These are phyloP conservation scores for Ensete glaucum DNA, from an alignment of 176 grass and related monocot genomes.

Conservation along the genomic window DNA sequence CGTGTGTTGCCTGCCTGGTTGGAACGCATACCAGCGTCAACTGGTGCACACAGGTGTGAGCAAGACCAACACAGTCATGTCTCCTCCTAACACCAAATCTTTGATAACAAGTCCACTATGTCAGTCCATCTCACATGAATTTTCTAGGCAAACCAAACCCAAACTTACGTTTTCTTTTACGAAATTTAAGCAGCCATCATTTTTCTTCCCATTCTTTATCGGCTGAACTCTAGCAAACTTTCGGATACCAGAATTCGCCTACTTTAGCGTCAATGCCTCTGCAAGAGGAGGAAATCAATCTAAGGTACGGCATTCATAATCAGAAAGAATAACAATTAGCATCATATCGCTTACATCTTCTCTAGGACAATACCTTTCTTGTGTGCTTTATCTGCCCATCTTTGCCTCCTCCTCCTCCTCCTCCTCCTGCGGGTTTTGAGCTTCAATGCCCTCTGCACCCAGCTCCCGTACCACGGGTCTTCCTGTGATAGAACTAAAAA, in stretches of 20 bases:
- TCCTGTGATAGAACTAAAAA: background rate
- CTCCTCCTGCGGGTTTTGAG: conserved; percentile 19
- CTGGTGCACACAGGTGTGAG: no score
- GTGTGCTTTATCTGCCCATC: conserved; percentile 20
- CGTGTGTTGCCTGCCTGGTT: no score
- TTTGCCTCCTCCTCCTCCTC: no score
- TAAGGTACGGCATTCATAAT: background rate
- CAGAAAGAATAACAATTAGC: background rate
- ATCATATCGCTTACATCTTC: conserved; percentile 3
- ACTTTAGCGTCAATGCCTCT: background rate
- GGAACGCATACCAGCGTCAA: no score
- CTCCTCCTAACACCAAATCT: no score
- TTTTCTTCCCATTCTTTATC: conserved; percentile 8
- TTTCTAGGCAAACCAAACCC: background rate
- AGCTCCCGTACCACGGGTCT: conserved; percentile 23
- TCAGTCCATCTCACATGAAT: background rate
- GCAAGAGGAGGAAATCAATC: background rate
- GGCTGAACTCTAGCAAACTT: conserved; percentile 7
- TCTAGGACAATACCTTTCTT: conserved; percentile 21
- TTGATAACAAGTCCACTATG: no score
- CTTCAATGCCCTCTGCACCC: no score
- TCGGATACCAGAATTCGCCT: background rate
- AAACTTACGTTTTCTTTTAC: conserved; percentile 1
- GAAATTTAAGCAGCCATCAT: conserved; percentile 3
- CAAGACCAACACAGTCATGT: no score